A percentile compares a stretch with the other conserved stretches of the same genome.
phyloP scores from a whole-genome alignment of 2,329 filamentous ascomycete genomes.

The Xylaria hypoxylon region DNA sequence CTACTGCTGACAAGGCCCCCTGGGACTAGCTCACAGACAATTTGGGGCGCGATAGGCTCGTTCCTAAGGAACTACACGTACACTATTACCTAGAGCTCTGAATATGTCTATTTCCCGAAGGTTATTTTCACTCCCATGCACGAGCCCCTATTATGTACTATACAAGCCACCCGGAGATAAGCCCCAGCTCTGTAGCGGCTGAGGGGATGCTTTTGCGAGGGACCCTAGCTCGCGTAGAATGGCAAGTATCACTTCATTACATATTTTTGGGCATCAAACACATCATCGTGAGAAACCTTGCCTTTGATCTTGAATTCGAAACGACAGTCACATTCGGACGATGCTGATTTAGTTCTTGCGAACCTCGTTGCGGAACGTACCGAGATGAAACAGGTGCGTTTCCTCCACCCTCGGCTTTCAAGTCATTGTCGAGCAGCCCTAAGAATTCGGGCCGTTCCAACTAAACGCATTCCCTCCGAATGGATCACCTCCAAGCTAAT shows the following conservation, averaged over 20 bases:
- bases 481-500: constrained; percentile 15
- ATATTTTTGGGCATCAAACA: constrained; percentile 18
- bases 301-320: constrained; percentile 22
- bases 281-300: constrained; percentile 18
- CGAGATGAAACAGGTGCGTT: constrained; percentile 21
- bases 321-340: constrained; percentile 18
- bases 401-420: constrained; percentile 15
- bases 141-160: constrained; percentile 13
- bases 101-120: constrained; percentile 13
- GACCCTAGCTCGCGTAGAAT: constrained; percentile 17
- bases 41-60: constrained; percentile 11
- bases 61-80: constrained; percentile 20
- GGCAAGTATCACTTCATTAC: constrained; percentile 16
- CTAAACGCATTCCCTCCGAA: constrained; percentile 16
- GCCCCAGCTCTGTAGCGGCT: constrained; percentile 13
- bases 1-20: constrained; percentile 30
- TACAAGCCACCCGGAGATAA: constrained; percentile 21
- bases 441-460: constrained; percentile 14
- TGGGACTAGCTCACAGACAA: constrained; percentile 23
- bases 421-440: constrained; percentile 9
- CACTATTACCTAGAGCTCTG: constrained; percentile 17
- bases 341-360: constrained; percentile 20
- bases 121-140: constrained; percentile 14
- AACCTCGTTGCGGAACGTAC: constrained; percentile 25
- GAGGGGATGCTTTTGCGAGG: constrained; percentile 14